Base-by-base conservation (phyloP, 352 stramenopile genomes). In the Globisporangium irregulare region DNA sequence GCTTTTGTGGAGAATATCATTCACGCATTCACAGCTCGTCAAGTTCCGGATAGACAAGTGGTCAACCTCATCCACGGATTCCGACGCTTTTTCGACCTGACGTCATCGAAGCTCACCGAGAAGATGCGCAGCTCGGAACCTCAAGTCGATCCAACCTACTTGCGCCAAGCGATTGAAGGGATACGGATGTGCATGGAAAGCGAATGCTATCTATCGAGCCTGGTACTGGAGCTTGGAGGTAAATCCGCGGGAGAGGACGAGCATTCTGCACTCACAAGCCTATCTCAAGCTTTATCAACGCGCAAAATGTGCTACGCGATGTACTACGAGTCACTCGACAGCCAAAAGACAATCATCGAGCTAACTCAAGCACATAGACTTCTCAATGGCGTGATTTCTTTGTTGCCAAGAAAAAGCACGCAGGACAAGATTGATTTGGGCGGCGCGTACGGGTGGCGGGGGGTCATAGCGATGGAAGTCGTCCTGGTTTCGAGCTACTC, bases 381-480 rank as follows among this genome's bases (percentile, higher is more conserved):
- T 22, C 61, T 91, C 3, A 69, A 48, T 55, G 60, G 34, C 18
- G 70, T 67, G 50, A 67, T 72, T 41, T 59, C 66, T 55, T 5
- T 66, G 80, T 29, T 27, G 65, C 4, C 25, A 5, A 66, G 25
- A 54, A 41, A 2, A 10, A 63, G 66, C 9, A 5, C 29, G 15
- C 48, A 25, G 48, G 29, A 32, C 41, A 48, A n/a, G 68, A 54
- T 77, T 22, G 78, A 87, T 64, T 20, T 86, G 10, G 85, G 81
- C 48, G 82, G 79, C 27, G 74, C 81, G 8, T 81, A 79, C 62
- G 85, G 78, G 24, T 93, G 82, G 85, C 74, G 80, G 54, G 82
- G 85, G 4, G 74, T 91, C 7, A 64, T 91, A 32, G 67, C 69
- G 4, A 79, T 90, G 72, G 84, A 93, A 63, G 74, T 90, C 64